Evolutionary conservation across 352 stramenopile species (phyloP).

Genomic region (Saprolegnia diclina): DNA sequence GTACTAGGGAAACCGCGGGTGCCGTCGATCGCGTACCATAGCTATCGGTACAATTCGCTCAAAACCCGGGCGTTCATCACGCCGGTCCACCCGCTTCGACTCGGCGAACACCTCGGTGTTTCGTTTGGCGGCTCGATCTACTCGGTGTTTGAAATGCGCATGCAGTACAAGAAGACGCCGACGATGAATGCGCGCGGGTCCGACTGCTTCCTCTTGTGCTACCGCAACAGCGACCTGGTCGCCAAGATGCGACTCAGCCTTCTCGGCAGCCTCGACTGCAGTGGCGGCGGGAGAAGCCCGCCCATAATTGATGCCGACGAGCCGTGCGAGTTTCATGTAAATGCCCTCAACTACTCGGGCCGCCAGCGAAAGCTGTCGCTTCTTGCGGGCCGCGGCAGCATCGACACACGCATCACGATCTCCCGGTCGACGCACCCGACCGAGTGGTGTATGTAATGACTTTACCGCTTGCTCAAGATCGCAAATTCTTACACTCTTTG

Average conservation of each 20-base stretch:
- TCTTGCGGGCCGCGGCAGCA: neutral
- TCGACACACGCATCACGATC: neutral
- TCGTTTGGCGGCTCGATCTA: constrained; percentile 5
- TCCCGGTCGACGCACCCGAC: neutral
- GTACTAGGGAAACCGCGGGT: neutral
- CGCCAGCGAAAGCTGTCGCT: neutral
- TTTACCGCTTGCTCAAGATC: too few species aligned
- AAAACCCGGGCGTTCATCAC: neutral
- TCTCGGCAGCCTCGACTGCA: neutral
- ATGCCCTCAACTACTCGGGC: neutral
- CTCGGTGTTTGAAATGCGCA: neutral
- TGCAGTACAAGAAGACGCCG: neutral
- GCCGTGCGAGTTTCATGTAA: constrained; percentile 7
- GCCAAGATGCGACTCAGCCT: constrained; percentile 1
- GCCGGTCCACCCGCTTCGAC: neutral
- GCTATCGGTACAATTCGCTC: constrained; percentile 4
- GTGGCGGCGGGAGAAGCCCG: neutral
- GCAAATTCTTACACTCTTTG: too few species aligned
- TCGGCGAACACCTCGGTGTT: neutral
- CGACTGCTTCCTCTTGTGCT: constrained; percentile 4
- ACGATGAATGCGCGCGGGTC: neutral
- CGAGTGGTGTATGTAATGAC: constrained; percentile 3
- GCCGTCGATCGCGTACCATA: neutral
- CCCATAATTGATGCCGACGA: neutral
- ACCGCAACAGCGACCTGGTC: neutral